Evolutionary conservation across 352 stramenopile species (phyloP).

Genomic region (Globisporangium sylvaticum): DNA sequence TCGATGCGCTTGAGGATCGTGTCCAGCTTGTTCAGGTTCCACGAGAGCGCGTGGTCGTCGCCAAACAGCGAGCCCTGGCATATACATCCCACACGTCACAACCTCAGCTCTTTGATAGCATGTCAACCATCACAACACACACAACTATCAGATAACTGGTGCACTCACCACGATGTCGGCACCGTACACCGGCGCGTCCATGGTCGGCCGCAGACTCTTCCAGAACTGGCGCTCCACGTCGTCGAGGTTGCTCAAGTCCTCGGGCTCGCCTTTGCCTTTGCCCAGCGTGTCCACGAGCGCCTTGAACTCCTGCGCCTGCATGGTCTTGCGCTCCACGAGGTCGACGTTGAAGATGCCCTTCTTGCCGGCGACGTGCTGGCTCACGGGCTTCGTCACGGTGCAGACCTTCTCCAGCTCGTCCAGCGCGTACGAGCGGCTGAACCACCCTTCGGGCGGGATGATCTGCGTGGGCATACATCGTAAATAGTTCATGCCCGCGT

Average conservation of each 20-base stretch:
- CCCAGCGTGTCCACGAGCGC: slow-evolving; percentile 32
- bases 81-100: neutral
- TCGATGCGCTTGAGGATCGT: slow-evolving; percentile 84
- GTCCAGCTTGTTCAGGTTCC: slow-evolving; percentile 87
- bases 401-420: slow-evolving; percentile 34
- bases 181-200: slow-evolving; percentile 88
- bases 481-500: neutral
- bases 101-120: neutral
- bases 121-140: neutral
- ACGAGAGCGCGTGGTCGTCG: slow-evolving; percentile 55
- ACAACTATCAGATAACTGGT: neutral
- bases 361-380: slow-evolving; percentile 86
- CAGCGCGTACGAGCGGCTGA: slow-evolving; percentile 62
- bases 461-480: slow-evolving; percentile 26
- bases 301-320: slow-evolving; percentile 63
- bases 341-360: slow-evolving; percentile 90
- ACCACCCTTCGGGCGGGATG: slow-evolving; percentile 74
- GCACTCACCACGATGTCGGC: slow-evolving; percentile 81
- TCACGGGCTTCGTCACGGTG: slow-evolving; percentile 57
- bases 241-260: slow-evolving; percentile 25
- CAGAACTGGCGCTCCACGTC: slow-evolving; percentile 85
- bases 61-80: slow-evolving; percentile 80
- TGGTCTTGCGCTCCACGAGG: slow-evolving; percentile 80
- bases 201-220: slow-evolving; percentile 80
- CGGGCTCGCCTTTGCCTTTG: slow-evolving; percentile 25